Base-by-base conservation (phyloP, 1,284 basidiomycete genomes). In the Puccinia horiana region DNA sequence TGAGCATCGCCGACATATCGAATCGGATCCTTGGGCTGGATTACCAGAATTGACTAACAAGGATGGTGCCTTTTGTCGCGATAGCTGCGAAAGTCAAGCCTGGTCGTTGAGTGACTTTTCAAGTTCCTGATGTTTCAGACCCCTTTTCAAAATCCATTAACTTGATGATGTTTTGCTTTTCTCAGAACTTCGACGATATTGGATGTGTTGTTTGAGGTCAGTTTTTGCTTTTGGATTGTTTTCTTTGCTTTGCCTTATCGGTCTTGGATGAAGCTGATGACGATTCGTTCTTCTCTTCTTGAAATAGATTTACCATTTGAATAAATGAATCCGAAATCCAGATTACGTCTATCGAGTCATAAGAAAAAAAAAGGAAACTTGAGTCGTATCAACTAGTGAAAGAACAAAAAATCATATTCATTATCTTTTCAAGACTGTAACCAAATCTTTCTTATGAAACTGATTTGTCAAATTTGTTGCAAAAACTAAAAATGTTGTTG, bases 1-100 rank as follows among this genome's bases (percentile, higher is more conserved):
- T 20, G 88, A 89, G 26, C 89, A 93, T 18, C 91, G 93, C 37
- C 88, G 89, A 42, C 91, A 96, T 86, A 92, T 98, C 83, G 89
- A 91, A 84, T 89, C 88, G 42, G 94, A 96, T 86, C 89, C 92
- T 16, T 98, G 95, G 95, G 91, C 92, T 69, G 95, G 95, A 58
- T 88, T 98, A 47, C 95, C 95, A 0, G 96, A 98, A 88, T 88
- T 98, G 44, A 86, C 86, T 20, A 86, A 86, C 76, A 84, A 85
- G 70, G 81, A 94, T 84, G 95, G 94, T 9, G 87, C 88, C 70
- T 91, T 91, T 88, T 97, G 95, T 87, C 88, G 87, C 82, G 95
- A 98, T 87, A 94, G 94, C 78, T 97, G 95, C 86, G 89, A 90
- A 78, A 95, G 95, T 47, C 95, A 98, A 87, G 95, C 83, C 18